Evolutionary conservation across 305 asterid species (phyloP), one percentile per base, ranked within the genome.

Genomic region (Rubia occidens): DNA sequence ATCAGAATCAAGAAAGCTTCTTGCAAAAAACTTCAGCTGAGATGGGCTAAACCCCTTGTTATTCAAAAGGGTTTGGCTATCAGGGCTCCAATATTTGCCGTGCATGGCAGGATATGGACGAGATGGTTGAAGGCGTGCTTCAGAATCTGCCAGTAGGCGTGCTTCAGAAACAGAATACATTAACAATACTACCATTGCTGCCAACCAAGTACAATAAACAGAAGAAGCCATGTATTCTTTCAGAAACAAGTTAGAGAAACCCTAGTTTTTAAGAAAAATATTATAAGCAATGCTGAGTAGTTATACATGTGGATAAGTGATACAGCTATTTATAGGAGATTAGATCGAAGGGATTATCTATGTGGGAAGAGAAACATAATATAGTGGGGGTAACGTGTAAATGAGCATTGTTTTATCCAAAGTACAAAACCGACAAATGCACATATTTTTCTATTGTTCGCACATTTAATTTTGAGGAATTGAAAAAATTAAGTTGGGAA

Each of bases 1-100:
- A 15, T 49, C 70, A 0, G 47, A 58, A 49, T 67, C 68, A 9
- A 83, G 75, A 29, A 82, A 71, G 55, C 90, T 75, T 66, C 80
- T 77, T 44, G 39, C 70, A 18, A 45, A 73, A 11, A 47, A 26
- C 53, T 77, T 67, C 43, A 73, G 18, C 29, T 69, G 72, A 0
- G 54, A 39, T 2, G 45, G 56, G 26, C 69, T 55, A 29, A 73
- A 77, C 1, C 81, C 81, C 35, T 64, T 43, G 53, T 64, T 69
- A 9, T 11, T 69, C 54, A 74, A 53, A 6, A 77, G 66, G 1
- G 9, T 0, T 56, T 65, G 66, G 47, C 62, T 39, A 0, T 37
- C 58, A 45, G 9, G 60, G 59, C 37, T 61, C 72, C 9, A 63
- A 3, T 35, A 3, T 0, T 47, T 51, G 14, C 29, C 75, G 11